phyloP scores from a whole-genome alignment of 225 moss, liverwort and hornwort genomes.

The Marchantia polymorpha region DNA sequence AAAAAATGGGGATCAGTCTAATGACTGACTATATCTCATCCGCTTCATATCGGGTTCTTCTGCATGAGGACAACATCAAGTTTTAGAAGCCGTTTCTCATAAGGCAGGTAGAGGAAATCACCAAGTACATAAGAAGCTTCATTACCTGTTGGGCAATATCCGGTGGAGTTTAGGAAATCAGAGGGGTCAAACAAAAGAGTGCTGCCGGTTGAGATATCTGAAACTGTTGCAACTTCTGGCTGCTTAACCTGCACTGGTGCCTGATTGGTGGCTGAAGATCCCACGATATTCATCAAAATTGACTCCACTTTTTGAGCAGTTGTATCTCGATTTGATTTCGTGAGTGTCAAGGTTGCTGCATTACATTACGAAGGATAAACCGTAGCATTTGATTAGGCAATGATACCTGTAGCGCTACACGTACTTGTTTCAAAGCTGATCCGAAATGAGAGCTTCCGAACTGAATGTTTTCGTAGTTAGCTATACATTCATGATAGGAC shows the following conservation, averaged over 20 bases:
- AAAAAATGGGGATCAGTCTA: constrained; percentile 14
- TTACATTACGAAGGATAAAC: background rate
- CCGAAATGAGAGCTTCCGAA: no score
- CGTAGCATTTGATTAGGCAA: no score
- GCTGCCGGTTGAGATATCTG: constrained; percentile 5
- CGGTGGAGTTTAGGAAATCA: constrained; percentile 22
- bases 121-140: background rate
- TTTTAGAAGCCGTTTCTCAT: background rate
- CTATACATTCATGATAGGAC: no score
- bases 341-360: constrained; percentile 69
- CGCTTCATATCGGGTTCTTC: constrained; percentile 41
- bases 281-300: constrained; percentile 76
- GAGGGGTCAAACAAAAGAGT: constrained; percentile 25
- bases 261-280: constrained; percentile 33
- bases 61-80: background rate
- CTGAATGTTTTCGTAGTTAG: no score
- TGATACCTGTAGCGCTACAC: no score
- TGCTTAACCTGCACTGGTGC: constrained; percentile 21
- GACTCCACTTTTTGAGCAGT: constrained; percentile 75
- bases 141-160: constrained; percentile 24
- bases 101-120: background rate
- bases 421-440: no score
- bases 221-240: constrained; percentile 1
- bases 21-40: constrained; percentile 14
- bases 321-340: constrained; percentile 77